Evolutionary conservation across 495 filamentous ascomycete genomes (phyloP).

Genomic region (Umbilicaria muhlenbergii): DNA sequence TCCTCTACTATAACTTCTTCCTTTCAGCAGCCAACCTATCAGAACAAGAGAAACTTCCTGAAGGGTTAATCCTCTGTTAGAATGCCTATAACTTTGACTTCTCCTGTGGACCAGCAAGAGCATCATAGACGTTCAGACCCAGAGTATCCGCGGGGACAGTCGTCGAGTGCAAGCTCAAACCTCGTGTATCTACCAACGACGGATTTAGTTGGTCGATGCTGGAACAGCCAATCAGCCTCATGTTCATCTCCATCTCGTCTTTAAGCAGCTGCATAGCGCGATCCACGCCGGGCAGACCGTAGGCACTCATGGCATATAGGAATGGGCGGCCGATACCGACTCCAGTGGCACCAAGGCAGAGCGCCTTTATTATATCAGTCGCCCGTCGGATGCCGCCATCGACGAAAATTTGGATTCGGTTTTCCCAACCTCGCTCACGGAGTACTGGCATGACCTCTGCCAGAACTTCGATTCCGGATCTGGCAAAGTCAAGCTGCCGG

Average conservation of each 20-base stretch:
- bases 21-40: neutral
- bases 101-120: constrained; percentile 42
- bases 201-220: constrained; percentile 64
- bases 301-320: constrained; percentile 89
- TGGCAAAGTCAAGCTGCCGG: constrained; percentile 86
- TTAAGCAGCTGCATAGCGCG: constrained; percentile 88
- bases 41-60: neutral
- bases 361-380: constrained; percentile 91
- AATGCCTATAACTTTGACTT: constrained; percentile 34
- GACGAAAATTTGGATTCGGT: constrained; percentile 77
- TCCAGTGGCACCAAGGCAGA: constrained; percentile 83
- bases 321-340: constrained; percentile 93
- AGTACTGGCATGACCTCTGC: constrained; percentile 95
- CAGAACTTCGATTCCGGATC: constrained; percentile 82
- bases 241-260: constrained; percentile 99
- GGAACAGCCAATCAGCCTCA: constrained; percentile 76
- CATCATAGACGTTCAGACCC: constrained; percentile 45
- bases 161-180: constrained; percentile 52
- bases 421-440: constrained; percentile 62
- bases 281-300: constrained; percentile 75
- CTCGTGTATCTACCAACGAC: constrained; percentile 60
- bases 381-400: constrained; percentile 83
- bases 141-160: constrained; percentile 56
- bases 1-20: no score
- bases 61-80: no score